Percentiles rank a stretch among this genome's conserved stretches.
These are phyloP conservation scores for Fusarium tuaranense DNA, from an alignment of 2,329 filamentous ascomycete species.

Conservation along the genomic window DNA sequence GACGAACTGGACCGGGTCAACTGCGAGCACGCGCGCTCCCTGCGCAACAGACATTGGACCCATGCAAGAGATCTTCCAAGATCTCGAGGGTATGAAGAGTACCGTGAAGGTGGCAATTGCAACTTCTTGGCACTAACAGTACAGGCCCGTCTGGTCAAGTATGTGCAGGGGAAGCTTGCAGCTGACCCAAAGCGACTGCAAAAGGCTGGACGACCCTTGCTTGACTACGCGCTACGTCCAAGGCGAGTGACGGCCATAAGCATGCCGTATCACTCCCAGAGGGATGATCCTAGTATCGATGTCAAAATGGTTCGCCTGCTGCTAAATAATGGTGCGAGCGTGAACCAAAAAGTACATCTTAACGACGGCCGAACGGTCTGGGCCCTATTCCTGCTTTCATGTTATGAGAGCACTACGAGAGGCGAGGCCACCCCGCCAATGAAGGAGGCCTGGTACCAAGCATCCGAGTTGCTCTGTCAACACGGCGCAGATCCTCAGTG, in stretches of 20 bases:
- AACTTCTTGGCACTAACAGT: neutral
- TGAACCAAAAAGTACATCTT: neutral
- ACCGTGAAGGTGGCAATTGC: neutral
- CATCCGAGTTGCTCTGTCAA: neutral
- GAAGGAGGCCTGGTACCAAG: neutral
- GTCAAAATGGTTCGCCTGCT: neutral
- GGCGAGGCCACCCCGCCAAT: neutral
- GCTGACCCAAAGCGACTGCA: neutral
- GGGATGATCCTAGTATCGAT: constrained; percentile 6
- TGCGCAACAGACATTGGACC: neutral
- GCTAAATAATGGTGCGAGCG: neutral
- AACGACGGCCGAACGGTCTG: neutral
- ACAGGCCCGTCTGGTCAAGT: neutral
- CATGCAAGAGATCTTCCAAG: neutral
- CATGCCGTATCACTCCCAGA: constrained; percentile 4
- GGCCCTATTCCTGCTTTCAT: neutral
- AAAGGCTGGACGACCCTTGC: neutral
- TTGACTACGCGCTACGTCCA: constrained; percentile 12
- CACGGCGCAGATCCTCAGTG: neutral
- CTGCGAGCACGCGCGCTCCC: neutral
- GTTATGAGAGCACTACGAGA: neutral
- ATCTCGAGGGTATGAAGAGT: neutral
- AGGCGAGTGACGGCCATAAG: constrained; percentile 6
- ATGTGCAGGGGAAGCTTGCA: neutral
- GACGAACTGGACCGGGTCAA: neutral